Percentiles rank a stretch among this genome's conserved stretches.
Conservation (phyloP, 208 protist genomes). For the Angomonas deanei region DNA sequence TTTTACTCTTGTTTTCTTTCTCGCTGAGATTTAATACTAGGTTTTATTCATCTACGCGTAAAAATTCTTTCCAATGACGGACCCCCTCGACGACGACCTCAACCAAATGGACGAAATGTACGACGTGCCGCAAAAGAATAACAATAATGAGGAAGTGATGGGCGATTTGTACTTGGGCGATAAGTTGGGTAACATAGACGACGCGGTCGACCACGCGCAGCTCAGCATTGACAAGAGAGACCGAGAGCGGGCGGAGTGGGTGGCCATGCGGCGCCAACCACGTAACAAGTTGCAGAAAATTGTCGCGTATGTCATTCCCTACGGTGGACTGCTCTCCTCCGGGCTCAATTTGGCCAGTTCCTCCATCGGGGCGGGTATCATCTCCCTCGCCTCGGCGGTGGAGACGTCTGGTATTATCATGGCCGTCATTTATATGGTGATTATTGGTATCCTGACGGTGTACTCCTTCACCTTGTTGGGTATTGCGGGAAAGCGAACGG, state of each 20-base stretch:
- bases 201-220: conserved; percentile 13
- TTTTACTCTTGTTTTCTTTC: background rate
- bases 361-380: conserved; percentile 62
- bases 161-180: no score
- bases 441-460: conserved; percentile 37
- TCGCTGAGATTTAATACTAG: no score
- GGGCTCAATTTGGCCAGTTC: conserved; percentile 62
- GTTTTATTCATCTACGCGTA: no score
- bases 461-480: conserved; percentile 51
- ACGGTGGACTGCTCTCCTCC: conserved; percentile 47
- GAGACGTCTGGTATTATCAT: conserved; percentile 46
- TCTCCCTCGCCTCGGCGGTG: conserved; percentile 56
- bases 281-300: conserved; percentile 14
- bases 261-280: no score
- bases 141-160: no score
- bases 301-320: conserved; percentile 38
- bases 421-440: conserved; percentile 49
- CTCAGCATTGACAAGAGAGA: conserved; percentile 22
- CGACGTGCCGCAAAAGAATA: no score
- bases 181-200: background rate
- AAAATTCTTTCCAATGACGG: no score
- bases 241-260: no score
- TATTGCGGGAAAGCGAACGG: conserved; percentile 24
- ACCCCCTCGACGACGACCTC: no score
- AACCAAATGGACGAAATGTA: no score